A percentile compares a stretch with the other conserved stretches of the same genome.
These are phyloP conservation scores for Hypoxylon sp. DNA, from an alignment of 2,329 filamentous ascomycete species.

Conservation along the genomic window DNA sequence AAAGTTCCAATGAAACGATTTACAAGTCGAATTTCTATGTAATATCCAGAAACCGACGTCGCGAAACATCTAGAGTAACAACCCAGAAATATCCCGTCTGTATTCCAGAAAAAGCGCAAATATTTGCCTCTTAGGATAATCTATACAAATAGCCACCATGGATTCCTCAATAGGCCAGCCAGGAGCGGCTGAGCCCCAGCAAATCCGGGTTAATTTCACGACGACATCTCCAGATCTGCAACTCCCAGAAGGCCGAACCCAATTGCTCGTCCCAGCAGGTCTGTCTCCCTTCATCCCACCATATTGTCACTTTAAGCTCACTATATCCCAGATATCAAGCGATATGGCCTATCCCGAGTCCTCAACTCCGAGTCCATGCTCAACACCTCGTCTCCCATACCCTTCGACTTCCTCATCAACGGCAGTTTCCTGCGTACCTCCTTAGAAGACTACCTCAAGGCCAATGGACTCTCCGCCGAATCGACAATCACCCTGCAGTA, in stretches of 20 bases:
- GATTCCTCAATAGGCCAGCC: slow-evolving; percentile 49
- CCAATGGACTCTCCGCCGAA: slow-evolving; percentile 90
- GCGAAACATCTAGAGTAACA: not conserved
- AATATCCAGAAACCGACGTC: not conserved
- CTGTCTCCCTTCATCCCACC: slow-evolving; percentile 36
- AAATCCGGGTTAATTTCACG: slow-evolving; percentile 78
- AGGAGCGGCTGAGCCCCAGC: slow-evolving; percentile 55
- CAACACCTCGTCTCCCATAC: slow-evolving; percentile 74
- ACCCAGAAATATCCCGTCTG: not conserved
- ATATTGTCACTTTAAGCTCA: slow-evolving; percentile 14
- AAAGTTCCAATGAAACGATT: slow-evolving; percentile 34
- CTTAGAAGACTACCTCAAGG: slow-evolving; percentile 89
- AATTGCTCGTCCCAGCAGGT: slow-evolving; percentile 75
- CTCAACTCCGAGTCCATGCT: slow-evolving; percentile 81
- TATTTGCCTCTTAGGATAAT: not conserved
- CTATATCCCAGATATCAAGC: slow-evolving; percentile 70
- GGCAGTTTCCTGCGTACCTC: slow-evolving; percentile 91
- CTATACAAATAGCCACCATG: slow-evolving; percentile 35
- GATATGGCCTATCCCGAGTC: slow-evolving; percentile 78
- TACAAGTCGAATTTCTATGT: slow-evolving; percentile 2
- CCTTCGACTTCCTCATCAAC: slow-evolving; percentile 96
- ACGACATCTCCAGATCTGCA: slow-evolving; percentile 74
- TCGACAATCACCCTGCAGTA: slow-evolving; percentile 91
- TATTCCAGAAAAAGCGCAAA: not conserved
- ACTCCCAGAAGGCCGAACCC: slow-evolving; percentile 72